Evolutionary conservation across 1,284 basidiomycete species (phyloP).

Genomic region (Crepidotus sp.): DNA sequence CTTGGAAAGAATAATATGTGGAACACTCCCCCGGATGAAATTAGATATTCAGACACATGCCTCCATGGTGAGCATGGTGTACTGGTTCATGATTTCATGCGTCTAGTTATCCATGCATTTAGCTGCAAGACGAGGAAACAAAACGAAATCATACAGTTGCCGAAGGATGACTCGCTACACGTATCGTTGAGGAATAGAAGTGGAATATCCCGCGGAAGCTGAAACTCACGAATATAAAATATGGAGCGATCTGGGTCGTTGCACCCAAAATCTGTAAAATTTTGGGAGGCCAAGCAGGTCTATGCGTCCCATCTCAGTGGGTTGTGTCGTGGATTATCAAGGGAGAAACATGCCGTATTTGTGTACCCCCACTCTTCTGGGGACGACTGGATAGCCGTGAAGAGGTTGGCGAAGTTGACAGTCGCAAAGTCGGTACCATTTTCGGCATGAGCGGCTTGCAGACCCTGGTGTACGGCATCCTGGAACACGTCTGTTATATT

Average conservation of each 20-base stretch:
- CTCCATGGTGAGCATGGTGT: conserved; percentile 13
- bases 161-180: conserved; percentile 13
- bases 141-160: conserved; percentile 5
- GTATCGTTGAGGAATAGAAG: not conserved
- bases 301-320: not conserved
- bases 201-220: not conserved
- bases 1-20: too few species aligned
- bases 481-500: conserved; percentile 16
- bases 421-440: conserved; percentile 18
- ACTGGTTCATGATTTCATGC: conserved; percentile 16
- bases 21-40: too few species aligned
- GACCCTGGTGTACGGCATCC: conserved; percentile 13
- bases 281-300: conserved; percentile 17
- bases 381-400: conserved; percentile 5
- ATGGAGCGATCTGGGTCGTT: conserved; percentile 15
- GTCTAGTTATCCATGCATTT: conserved; percentile 2
- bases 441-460: conserved; percentile 10
- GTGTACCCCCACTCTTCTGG: conserved; percentile 15
- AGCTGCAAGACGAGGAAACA: not conserved
- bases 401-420: conserved; percentile 15
- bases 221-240: conserved; percentile 14
- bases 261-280: conserved; percentile 16
- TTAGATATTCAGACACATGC: conserved; percentile 9
- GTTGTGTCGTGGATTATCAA: too few species aligned
- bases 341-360: conserved; percentile 6